A percentile compares a stretch with the other conserved stretches of the same genome.
Conservation (phyloP, 208 protist species). For the Vickermania spadyakhi region DNA sequence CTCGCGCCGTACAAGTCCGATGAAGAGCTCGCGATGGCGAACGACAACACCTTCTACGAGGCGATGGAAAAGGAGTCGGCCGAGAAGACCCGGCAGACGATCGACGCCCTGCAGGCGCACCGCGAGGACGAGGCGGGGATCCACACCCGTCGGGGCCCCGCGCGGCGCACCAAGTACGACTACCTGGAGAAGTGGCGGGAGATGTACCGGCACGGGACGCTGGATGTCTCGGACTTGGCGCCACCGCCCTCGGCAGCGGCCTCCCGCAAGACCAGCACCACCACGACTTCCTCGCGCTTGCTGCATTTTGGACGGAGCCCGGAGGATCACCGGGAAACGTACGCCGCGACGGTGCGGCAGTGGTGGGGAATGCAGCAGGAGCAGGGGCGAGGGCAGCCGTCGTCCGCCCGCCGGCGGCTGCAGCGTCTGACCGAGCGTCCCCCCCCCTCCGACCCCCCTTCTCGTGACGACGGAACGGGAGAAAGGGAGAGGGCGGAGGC, state of each 20-base stretch:
- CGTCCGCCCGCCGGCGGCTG: slow-evolving; percentile 2
- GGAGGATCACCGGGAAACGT: slow-evolving; percentile 65
- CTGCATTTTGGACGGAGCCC: slow-evolving; percentile 62
- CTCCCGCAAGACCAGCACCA: not conserved
- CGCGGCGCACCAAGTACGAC: slow-evolving; percentile 78
- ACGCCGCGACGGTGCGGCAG: slow-evolving; percentile 57
- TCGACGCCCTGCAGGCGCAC: slow-evolving; percentile 49
- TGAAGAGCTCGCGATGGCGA: slow-evolving; percentile 72
- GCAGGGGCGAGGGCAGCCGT: slow-evolving; percentile 44
- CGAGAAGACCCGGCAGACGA: slow-evolving; percentile 32
- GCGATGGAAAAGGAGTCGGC: slow-evolving; percentile 33
- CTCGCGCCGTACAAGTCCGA: slow-evolving; percentile 81
- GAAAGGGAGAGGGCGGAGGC: no score
- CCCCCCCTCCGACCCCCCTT: not conserved
- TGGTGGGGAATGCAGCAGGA: slow-evolving; percentile 73
- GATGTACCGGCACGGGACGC: slow-evolving; percentile 87
- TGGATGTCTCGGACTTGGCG: slow-evolving; percentile 58
- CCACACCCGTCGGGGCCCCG: slow-evolving; percentile 30
- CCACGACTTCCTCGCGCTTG: slow-evolving; percentile 12
- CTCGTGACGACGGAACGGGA: no score
- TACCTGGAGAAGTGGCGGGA: slow-evolving; percentile 87
- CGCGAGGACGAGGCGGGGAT: slow-evolving; percentile 38
- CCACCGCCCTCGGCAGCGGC: not conserved
- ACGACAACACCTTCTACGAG: slow-evolving; percentile 77
- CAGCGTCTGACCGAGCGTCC: not conserved